Evolutionary conservation across 1,284 basidiomycete species (phyloP).

Genomic region (Marasmius oreades): DNA sequence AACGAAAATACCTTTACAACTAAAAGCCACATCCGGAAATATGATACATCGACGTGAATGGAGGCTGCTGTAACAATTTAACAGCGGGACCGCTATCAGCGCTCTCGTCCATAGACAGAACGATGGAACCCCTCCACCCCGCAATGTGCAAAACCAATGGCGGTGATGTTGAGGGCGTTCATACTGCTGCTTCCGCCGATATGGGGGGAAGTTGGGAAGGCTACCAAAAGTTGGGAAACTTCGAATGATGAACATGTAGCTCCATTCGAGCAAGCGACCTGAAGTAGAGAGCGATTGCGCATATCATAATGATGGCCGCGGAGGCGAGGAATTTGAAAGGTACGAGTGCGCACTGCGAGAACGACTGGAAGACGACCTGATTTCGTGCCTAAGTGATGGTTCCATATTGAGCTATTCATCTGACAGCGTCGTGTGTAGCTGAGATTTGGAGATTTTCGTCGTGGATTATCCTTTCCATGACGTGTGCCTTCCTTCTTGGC

Average conservation of each 20-base stretch:
- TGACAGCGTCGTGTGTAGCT: no score
- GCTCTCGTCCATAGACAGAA: no score
- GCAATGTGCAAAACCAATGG: no score
- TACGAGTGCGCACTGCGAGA: neutral
- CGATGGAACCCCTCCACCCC: no score
- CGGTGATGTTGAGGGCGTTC: constrained; percentile 29
- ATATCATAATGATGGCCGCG: constrained; percentile 38
- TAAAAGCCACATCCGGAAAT: constrained; percentile 31
- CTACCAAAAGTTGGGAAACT: constrained; percentile 37
- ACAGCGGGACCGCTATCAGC: no score
- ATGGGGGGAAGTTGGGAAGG: constrained; percentile 39
- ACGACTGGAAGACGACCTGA: constrained; percentile 8
- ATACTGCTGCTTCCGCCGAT: constrained; percentile 33
- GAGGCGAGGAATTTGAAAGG: constrained; percentile 2
- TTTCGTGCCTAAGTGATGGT: no score
- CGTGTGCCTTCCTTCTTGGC: no score
- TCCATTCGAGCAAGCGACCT: constrained; percentile 52
- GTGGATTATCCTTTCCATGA: no score
- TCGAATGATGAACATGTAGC: constrained; percentile 39
- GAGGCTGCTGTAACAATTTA: no score
- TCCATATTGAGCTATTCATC: no score
- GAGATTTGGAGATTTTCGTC: no score
- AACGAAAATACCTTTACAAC: neutral
- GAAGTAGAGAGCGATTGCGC: constrained; percentile 26
- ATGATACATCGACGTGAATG: constrained; percentile 27